Evolutionary conservation across 2,329 filamentous ascomycete genomes (phyloP).

Genomic region (Madurella fahalii): DNA sequence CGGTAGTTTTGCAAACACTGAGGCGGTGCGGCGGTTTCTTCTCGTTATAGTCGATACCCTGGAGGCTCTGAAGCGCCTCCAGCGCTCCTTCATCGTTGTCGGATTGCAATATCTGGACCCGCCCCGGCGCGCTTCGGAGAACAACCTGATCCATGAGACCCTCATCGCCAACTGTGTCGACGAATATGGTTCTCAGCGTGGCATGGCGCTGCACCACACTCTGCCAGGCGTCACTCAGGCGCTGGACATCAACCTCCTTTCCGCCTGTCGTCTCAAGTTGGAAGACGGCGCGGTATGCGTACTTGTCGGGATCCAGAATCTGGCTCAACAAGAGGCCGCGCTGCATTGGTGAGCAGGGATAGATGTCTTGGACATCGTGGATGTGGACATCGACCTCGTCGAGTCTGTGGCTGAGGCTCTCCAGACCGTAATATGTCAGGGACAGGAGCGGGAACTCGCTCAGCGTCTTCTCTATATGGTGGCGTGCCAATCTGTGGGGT

Average conservation of each 20-base stretch:
- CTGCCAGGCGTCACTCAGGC: constrained; percentile 24
- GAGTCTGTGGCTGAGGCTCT: constrained; percentile 25
- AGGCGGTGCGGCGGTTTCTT: constrained; percentile 22
- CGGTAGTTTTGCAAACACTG: constrained; percentile 11
- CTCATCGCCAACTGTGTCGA: constrained; percentile 28
- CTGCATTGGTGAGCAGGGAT: constrained; percentile 38
- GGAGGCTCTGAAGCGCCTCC: constrained; percentile 1
- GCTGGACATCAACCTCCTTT: constrained; percentile 7
- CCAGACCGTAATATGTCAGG: constrained; percentile 29
- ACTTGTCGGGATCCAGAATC: constrained; percentile 23
- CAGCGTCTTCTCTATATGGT: constrained; percentile 26
- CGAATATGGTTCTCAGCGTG: constrained; percentile 32
- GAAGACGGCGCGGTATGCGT: constrained; percentile 24
- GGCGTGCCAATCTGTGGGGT: constrained; percentile 10
- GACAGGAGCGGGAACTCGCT: constrained; percentile 34
- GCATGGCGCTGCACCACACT: constrained; percentile 30
- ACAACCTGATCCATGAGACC: constrained; percentile 32
- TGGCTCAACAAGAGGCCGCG: constrained; percentile 36
- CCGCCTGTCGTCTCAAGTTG: constrained; percentile 8
- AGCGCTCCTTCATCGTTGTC: constrained; percentile 9
- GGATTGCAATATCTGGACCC: constrained; percentile 8
- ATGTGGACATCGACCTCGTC: constrained; percentile 17
- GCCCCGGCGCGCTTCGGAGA: constrained; percentile 16
- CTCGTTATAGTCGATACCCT: constrained; percentile 17
- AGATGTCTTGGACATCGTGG: constrained; percentile 32